Evolutionary conservation across 192 early-diverging fungal species (phyloP), one percentile per base, ranked within the genome.

Genomic region (Cetraspora pellucida): DNA sequence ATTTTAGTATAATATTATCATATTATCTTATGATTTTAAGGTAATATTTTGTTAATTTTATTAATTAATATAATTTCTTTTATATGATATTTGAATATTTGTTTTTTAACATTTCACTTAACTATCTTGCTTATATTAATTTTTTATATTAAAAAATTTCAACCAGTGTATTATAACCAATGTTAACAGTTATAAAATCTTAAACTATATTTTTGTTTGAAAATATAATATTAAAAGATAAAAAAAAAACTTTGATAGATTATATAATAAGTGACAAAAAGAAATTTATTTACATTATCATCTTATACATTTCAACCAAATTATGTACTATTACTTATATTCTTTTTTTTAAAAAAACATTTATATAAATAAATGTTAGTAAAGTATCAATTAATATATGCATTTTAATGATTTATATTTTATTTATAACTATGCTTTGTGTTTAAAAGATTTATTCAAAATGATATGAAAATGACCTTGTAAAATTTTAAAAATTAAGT

Each of bases 301-400:
- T 5, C 50, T 54, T 13, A 14, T 19, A 54, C 16, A 3, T 84
- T 77, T 25, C 70, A 79, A 0, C 77, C 85, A 16, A 79, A 82
- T 4, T 81, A 85, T 43, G 86, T 89, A 14, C 87, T 86, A 14
- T 77, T 82, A 27, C 79, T 86, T 79, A 57, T 89, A 4, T 86
- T 86, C 31, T 67, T 75, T 8, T 89, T 89, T 59, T 86, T 86
- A 16, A 84, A 82, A 54, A 87, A 86, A 71, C 87, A 89, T 74
- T 89, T 86, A 0, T 89, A 85, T 68, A 85, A 86, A 63, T 82
- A 86, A 63, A 89, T 86, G 52, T 83, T 86, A 49, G 87, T 88
- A 85, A 81, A 75, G 72, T 10, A 14, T 54, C 37, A 57, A 9
- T 44, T 25, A 57, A 47, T 54, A 61, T 45, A 21, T 65, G 23